Base-by-base conservation (phyloP, 1,284 basidiomycete species). In the Apiotrichum gamsii region DNA sequence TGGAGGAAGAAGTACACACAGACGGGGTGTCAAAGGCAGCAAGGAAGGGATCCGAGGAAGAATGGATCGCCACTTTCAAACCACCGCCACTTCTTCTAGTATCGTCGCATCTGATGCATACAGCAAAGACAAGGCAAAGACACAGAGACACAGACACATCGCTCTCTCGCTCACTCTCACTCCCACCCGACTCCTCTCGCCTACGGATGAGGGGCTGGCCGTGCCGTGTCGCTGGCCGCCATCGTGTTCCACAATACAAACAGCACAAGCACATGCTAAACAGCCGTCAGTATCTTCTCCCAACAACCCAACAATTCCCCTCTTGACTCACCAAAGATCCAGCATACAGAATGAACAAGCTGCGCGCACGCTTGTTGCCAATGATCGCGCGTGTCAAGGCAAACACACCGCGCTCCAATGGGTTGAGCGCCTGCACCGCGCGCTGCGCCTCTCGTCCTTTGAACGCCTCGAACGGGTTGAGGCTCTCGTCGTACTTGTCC, bases 391-490 rank as follows among this genome's bases (percentile, higher is more conserved):
- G 80, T 0, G 94, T 94, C 13, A 97, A 75, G 15, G 82, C 78
- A 46, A 97, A 83, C 1, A 95, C 83, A 14, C 85, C 84, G 21
- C 90, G 80, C 67, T 98, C 94, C 8, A 96, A 76, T 1, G 90
- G 88, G 64, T 97, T 95, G 25, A 98, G 78, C 30, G 85, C 86
- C 56, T 91, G 83, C 50, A 94, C 87, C 1, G 90, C 93, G 36
- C 91, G 78, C 28, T 86, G 84, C 32, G 90, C 90, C 76, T 98
- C 94, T 65, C 89, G 77, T 4, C 93, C 91, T 51, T 90, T 82
- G 78, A 98, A 97, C 4, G 87, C 88, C 69, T 96, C 90, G 69
- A 97, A 98, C 0, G 94, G 94, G 64, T 98, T 96, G 82, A 97
- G 89, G 39, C 85, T 81, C 69, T 95, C 89, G 67, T 98, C 93